phyloP scores from a whole-genome alignment of 768 basidiomycete species.

The Rhodotorula taiwanensis region DNA sequence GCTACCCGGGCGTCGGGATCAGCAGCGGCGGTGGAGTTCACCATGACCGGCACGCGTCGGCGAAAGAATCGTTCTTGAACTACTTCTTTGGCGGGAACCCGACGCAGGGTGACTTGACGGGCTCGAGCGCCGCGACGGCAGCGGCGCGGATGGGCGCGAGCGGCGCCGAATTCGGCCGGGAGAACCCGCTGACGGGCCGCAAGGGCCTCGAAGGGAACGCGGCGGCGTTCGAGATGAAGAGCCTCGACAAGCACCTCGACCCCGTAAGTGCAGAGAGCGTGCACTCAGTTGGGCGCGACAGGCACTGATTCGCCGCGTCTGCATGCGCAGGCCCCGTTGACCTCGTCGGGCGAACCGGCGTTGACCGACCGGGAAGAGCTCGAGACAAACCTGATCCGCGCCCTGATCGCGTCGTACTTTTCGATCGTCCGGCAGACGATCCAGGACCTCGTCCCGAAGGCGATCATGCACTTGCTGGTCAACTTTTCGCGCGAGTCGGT shows the following conservation, averaged over 20 bases:
- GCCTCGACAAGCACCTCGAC: conserved; percentile 92
- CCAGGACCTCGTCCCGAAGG: conserved; percentile 93
- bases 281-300: too few relatives aligned
- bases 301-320: conserved; percentile 7
- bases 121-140: neutral
- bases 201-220: conserved; percentile 61
- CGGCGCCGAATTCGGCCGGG: conserved; percentile 7
- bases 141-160: neutral
- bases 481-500: conserved; percentile 95
- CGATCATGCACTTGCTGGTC: conserved; percentile 92
- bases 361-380: conserved; percentile 83
- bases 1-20: neutral
- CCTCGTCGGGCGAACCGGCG: conserved; percentile 53
- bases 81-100: conserved; percentile 83
- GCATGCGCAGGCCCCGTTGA: conserved; percentile 49
- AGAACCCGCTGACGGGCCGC: conserved; percentile 44
- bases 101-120: neutral
- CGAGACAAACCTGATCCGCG: conserved; percentile 90
- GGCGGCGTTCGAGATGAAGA: conserved; percentile 97
- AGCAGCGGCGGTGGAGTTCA: neutral
- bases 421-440: conserved; percentile 92
- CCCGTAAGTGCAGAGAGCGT: conserved; percentile 58
- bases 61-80: conserved; percentile 87
- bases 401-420: conserved; percentile 92
- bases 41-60: conserved; percentile 38